These are phyloP conservation scores for Monilinia fructicola DNA, from an alignment of 2,329 filamentous ascomycete species.

Conservation along the genomic window DNA sequence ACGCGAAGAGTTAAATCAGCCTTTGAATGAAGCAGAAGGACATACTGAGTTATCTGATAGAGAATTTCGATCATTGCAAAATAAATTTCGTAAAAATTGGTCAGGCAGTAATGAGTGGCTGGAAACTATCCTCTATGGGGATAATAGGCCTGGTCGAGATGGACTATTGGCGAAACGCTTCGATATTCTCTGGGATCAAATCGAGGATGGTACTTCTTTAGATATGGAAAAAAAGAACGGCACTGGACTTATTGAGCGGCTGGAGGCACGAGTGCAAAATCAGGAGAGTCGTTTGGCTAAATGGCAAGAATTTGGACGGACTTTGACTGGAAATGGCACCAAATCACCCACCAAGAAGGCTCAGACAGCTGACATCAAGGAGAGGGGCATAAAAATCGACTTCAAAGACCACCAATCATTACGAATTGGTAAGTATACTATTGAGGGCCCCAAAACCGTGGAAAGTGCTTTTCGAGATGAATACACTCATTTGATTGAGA, in stretches of 20 bases:
- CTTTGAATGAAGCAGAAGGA: slow-evolving; percentile 37
- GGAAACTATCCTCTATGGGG: slow-evolving; percentile 67
- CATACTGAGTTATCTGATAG: slow-evolving; percentile 28
- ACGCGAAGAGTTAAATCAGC: slow-evolving; percentile 47
- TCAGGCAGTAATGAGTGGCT: slow-evolving; percentile 74
- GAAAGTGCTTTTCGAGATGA: slow-evolving; percentile 32
- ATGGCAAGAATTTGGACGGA: slow-evolving; percentile 68
- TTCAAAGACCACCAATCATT: slow-evolving; percentile 55
- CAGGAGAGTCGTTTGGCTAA: slow-evolving; percentile 68
- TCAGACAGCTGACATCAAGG: background rate
- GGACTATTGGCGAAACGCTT: slow-evolving; percentile 66
- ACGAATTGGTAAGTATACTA: slow-evolving; percentile 44
- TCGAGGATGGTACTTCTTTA: slow-evolving; percentile 58
- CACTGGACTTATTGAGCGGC: slow-evolving; percentile 63
- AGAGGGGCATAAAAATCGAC: slow-evolving; percentile 49
- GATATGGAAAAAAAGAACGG: slow-evolving; percentile 53
- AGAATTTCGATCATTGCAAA: slow-evolving; percentile 52
- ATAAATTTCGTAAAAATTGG: slow-evolving; percentile 71
- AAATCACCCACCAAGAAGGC: slow-evolving; percentile 35
- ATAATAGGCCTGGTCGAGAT: slow-evolving; percentile 56
- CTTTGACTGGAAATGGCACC: slow-evolving; percentile 28
- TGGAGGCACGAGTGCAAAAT: slow-evolving; percentile 65
- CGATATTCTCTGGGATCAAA: slow-evolving; percentile 67
- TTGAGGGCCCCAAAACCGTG: slow-evolving; percentile 31
- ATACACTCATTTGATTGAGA: slow-evolving; percentile 37